phyloP scores from a whole-genome alignment of 164 flowering plant genomes.

The Piper betle region DNA sequence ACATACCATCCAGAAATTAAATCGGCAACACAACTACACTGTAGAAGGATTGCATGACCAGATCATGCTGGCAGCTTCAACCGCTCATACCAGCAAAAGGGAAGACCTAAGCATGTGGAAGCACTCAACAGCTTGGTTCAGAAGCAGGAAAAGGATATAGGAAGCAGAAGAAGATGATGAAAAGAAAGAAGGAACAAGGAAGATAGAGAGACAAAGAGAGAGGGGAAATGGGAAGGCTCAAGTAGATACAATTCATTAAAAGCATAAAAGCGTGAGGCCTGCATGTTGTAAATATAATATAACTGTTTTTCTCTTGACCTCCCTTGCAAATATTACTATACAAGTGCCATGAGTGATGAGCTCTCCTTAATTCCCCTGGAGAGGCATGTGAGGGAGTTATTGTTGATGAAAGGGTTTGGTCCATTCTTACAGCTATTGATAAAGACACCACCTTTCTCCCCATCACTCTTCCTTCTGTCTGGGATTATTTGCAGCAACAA shows the following conservation, averaged over 20 bases:
- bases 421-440: conserved; percentile 28
- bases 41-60: conserved; percentile 17
- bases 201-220: not conserved
- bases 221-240: not conserved
- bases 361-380: not conserved
- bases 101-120: not conserved
- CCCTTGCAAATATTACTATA: not conserved
- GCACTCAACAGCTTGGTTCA: not conserved
- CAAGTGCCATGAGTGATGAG: conserved; percentile 3
- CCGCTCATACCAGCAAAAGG: conserved; percentile 49
- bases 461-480: conserved; percentile 4
- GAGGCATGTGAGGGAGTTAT: conserved; percentile 9
- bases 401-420: conserved; percentile 8
- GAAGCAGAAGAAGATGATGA: not conserved
- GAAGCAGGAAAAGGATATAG: not conserved
- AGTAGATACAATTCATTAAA: too few species aligned
- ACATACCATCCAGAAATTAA: too few species aligned
- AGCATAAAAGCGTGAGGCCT: conserved; percentile 7
- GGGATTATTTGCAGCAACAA: not conserved
- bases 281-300: conserved; percentile 9
- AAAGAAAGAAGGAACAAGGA: not conserved
- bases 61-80: conserved; percentile 90
- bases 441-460: conserved; percentile 9
- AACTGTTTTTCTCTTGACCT: conserved; percentile 10
- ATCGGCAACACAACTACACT: not conserved